Evolutionary conservation across 495 filamentous ascomycete genomes (phyloP).

Genomic region (Xylaria sp.): DNA sequence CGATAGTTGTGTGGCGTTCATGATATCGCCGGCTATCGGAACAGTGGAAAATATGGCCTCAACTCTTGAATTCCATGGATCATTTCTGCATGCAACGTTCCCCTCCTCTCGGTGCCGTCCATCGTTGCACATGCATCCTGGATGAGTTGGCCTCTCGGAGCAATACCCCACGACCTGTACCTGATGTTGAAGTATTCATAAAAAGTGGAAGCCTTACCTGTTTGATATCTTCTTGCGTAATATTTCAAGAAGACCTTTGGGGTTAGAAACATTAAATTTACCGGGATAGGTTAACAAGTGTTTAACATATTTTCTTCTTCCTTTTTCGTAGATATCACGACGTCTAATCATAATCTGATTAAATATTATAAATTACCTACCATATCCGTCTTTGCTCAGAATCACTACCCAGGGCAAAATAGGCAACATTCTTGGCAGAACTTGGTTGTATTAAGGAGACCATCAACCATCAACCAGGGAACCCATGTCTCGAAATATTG

Average conservation of each 20-base stretch:
- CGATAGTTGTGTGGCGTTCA: background rate
- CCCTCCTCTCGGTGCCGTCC: background rate
- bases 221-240: background rate
- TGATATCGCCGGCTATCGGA: background rate
- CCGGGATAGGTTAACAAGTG: background rate
- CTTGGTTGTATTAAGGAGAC: background rate
- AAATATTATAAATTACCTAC: background rate
- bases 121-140: background rate
- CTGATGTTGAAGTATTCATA: background rate
- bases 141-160: background rate
- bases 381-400: background rate
- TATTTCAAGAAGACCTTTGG: background rate
- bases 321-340: background rate
- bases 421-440: background rate
- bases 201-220: background rate
- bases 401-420: too few relatives aligned
- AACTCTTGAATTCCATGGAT: background rate
- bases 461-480: background rate
- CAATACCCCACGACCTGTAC: background rate
- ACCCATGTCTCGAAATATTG: background rate
- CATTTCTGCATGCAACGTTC: background rate
- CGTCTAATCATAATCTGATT: background rate
- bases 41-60: background rate
- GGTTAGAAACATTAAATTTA: background rate
- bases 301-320: background rate